A percentile compares a stretch with the other conserved stretches of the same genome.
Evolutionary conservation across 208 protist species (phyloP).

Genomic region (Trichomonas tenax): DNA sequence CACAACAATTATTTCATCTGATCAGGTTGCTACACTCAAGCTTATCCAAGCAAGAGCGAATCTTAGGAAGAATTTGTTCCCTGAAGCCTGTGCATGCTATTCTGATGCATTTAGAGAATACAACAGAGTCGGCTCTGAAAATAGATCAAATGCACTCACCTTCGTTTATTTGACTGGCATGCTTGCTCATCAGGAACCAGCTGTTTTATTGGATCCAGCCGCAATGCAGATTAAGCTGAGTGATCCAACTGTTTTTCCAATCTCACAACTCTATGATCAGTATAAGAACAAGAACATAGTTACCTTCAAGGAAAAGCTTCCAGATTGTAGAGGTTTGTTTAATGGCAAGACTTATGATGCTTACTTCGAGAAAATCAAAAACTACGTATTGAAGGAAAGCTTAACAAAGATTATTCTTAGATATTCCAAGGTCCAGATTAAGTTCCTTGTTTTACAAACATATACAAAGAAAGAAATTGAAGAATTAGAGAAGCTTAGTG

Average conservation of each 20-base stretch:
- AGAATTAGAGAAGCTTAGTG: neutral
- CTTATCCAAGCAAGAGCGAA: neutral
- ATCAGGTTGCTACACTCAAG: neutral
- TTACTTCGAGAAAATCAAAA: neutral
- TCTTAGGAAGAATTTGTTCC: neutral
- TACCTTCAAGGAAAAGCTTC: neutral
- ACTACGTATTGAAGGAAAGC: neutral
- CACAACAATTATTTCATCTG: neutral
- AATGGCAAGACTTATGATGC: too few species aligned
- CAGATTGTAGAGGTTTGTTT: neutral
- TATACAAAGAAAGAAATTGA: neutral
- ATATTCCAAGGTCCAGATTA: neutral
- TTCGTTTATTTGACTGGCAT: neutral
- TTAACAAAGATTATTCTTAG: neutral
- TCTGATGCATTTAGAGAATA: neutral
- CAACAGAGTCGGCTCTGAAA: neutral
- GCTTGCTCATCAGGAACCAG: neutral
- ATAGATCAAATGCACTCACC: neutral
- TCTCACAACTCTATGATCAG: neutral
- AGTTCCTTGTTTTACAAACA: neutral
- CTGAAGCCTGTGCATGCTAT: neutral
- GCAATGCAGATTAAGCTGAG: neutral
- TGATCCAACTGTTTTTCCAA: neutral
- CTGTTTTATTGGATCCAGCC: neutral
- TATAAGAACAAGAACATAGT: neutral